Evolutionary conservation across 345 rosid species (phyloP).

Genomic region (Dipteronia sinensis): DNA sequence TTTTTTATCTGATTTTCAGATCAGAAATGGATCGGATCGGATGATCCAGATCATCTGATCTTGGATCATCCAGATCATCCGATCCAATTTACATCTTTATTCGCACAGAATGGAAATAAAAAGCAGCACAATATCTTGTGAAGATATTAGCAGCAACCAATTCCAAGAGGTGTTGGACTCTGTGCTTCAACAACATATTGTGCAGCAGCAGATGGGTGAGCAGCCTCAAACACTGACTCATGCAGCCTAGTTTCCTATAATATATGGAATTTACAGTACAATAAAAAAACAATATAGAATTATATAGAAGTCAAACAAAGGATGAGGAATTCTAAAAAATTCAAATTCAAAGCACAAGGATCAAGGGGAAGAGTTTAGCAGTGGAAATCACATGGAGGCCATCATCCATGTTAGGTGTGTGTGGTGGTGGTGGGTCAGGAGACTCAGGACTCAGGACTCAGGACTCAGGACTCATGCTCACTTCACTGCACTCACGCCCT

Average conservation of each 20-base stretch:
- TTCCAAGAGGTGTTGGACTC: not conserved
- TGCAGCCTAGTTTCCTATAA: constrained; percentile 1
- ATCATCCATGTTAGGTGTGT: constrained; percentile 20
- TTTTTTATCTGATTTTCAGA: no score
- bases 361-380: constrained; percentile 42
- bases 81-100: no score
- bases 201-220: not conserved
- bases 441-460: no score
- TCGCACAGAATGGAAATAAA: not conserved
- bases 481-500: not conserved
- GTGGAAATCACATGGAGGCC: constrained; percentile 57
- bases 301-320: constrained; percentile 40
- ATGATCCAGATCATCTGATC: no score
- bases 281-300: not conserved
- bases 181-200: not conserved
- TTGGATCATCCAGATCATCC: no score
- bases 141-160: not conserved
- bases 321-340: constrained; percentile 32
- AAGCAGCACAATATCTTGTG: not conserved
- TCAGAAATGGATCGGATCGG: no score
- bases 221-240: constrained; percentile 26
- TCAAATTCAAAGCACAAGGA: constrained; percentile 46
- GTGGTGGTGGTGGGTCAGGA: constrained; percentile 28
- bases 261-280: not conserved
- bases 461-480: no score